phyloP scores from a whole-genome alignment of 805 yeast genomes.

The Kuraishia hungarica region DNA sequence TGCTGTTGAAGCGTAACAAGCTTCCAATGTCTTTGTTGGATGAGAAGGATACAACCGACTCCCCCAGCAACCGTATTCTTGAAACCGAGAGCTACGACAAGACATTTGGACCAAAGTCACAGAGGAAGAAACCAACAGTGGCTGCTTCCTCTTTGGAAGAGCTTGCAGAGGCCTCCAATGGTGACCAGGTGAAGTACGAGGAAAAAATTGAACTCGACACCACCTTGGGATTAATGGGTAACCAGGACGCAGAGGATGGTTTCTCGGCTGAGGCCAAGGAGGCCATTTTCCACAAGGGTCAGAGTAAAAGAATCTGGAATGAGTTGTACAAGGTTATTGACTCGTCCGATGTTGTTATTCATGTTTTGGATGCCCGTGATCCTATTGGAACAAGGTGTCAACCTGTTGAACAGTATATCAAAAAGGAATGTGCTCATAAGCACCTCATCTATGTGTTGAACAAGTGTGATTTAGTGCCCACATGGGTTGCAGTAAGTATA shows the following conservation, averaged over 20 bases:
- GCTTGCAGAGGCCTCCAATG: slow-evolving; percentile 48
- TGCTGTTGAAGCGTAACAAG: slow-evolving; percentile 79
- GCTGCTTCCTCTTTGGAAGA: slow-evolving; percentile 75
- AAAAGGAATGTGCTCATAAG: slow-evolving; percentile 92
- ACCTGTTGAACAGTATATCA: slow-evolving; percentile 86
- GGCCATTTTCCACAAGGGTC: slow-evolving; percentile 93
- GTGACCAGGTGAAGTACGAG: slow-evolving; percentile 50
- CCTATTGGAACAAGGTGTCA: slow-evolving; percentile 94
- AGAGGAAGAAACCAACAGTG: slow-evolving; percentile 81
- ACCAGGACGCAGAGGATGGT: slow-evolving; percentile 57
- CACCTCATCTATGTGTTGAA: slow-evolving; percentile 90
- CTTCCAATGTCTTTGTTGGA: slow-evolving; percentile 92
- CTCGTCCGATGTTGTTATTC: slow-evolving; percentile 94
- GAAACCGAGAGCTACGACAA: slow-evolving; percentile 80
- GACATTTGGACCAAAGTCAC: slow-evolving; percentile 93
- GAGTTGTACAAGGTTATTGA: slow-evolving; percentile 95
- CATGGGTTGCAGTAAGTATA: slow-evolving; percentile 98
- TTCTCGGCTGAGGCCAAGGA: slow-evolving; percentile 90
- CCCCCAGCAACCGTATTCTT: slow-evolving; percentile 71
- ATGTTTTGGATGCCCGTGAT: slow-evolving; percentile 95
- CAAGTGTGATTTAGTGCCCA: slow-evolving; percentile 97
- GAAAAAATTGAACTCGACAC: slow-evolving; percentile 73
- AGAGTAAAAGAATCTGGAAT: slow-evolving; percentile 97
- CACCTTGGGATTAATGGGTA: slow-evolving; percentile 77
- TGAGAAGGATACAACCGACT: slow-evolving; percentile 69